Base-by-base conservation (phyloP, 306 rosid genomes). In the Cucurbita ficifolia region DNA sequence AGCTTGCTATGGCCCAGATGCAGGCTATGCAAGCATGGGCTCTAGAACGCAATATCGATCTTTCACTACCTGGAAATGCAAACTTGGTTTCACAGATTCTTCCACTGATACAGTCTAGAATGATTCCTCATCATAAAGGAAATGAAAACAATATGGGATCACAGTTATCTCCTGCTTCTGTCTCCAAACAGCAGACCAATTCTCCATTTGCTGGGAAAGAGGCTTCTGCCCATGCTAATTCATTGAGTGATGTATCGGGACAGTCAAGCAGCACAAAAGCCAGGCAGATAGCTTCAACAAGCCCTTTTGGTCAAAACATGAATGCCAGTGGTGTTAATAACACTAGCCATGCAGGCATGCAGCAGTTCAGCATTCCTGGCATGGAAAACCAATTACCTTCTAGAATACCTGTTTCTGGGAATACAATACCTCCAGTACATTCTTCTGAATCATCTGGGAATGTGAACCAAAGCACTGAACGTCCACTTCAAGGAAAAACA, bases 1-100 rank as follows among this genome's bases (percentile, higher is more conserved):
- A 89, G 88, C 77, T 84, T 74, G 83, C 86, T 9, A 65, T 79
- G 76, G 80, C 94, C 59, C 97, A 88, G 80, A 80, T 88, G 70
- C 94, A 82, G 79, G 90, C 90, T n/a, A 62, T 88, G 85, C 95
- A 94, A 78, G 90, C 92, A 17, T 90, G 96, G 96, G 97, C 86
- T 33, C 82, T 79, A 49, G 98, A 90, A 71, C 83, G 79, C 45
- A 88, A 90, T 79, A 89, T 93, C 75, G 96, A 94, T 84, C 87
- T 89, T 75, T 85, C 95, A 33, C 80, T 83, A 74, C 98, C 97
- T 70, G 81, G 86, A 76, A 89, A 87, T 86, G 93, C 87, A 73
- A 81, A 79, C 80, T 72, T 88, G 74, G 68, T 89, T 87, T 84
- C 90, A 36, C 96, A 87, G 83, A 83, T 94, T 77, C 79, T 87